Evolutionary conservation across 139 green algal genomes (phyloP), one percentile per base, ranked within the genome.

Genomic region (Chlamydomonas applanata): DNA sequence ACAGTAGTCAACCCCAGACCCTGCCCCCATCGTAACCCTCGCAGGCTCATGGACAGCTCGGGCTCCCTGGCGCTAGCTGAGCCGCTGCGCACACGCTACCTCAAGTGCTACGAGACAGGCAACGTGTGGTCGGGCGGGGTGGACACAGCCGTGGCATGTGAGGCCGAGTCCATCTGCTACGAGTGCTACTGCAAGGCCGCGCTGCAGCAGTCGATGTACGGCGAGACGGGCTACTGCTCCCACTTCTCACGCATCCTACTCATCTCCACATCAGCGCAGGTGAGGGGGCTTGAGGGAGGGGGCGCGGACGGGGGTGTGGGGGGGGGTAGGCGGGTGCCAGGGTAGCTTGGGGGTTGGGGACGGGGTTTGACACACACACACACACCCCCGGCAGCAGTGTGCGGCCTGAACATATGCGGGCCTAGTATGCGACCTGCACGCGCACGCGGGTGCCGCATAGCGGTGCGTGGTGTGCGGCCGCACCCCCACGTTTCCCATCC

Each of bases 151-250:
- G 40, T 79, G 1, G 44, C 71, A 27, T 89, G 84, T 66, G 60
- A 71, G 35, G 34, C 27, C 0, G 52, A 69, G 45, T 32, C 9
- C 20, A 77, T 80, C 0, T 89, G 84, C 78, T 89, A 85, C 75
- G 73, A 82, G 72, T 89, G 84, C 78, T 89, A 70, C 77, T 89
- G 84, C 73, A 59, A 67, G 46, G 73, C 78, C 13, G 52, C 59
- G 0, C 67, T 83, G 13, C 49, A 61, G 32, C 25, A 33, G 19
- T 45, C 30, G 13, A 20, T 11, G n/a, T 77, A 79, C 45, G 27
- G 33, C 3, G 60, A 79, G 52, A 11, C 62, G 36, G 27, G 24
- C n/a, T 78, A 76, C 76, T 83, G 81, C 69, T 24, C 1, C 11
- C 61, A 34, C 34, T 83, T 79, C 68, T 52, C 19, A 3, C 22